Base-by-base conservation (phyloP, 805 yeast genomes). In the Yamadazyma phyllophila region DNA sequence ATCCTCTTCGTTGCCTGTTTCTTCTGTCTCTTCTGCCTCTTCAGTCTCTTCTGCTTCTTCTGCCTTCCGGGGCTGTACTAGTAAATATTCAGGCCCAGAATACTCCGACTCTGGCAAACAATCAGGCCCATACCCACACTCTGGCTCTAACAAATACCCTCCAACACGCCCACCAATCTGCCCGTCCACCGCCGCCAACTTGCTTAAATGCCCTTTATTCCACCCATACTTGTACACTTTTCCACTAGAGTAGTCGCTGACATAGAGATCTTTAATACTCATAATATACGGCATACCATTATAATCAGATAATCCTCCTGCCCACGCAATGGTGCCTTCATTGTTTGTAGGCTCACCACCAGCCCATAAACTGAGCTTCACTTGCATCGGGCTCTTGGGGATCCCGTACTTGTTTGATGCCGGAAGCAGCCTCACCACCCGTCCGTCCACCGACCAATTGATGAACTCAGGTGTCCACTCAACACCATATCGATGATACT, bases 271-370 rank as follows among this genome's bases (percentile, higher is more conserved):
- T 14, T 46, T 55, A 5, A 65, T 60, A 32, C 45, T 41, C 74
- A 69, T 69, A 8, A 50, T 36, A 38, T 61, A 67, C 1, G 76
- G 76, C 17, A 58, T 48, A 14, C 59, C 48, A 2, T 26, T 26
- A 48, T 62, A 71, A 44, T 63, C 59, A 9, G 74, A 62, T 13
- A 39, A 24, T 0, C 74, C 76, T 0, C 75, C 75, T 2, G 73
- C 67, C 76, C 75, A 71, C 33, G 50, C 44, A 13, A 69, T 60
- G 3, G 76, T 71, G 6, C 75, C 76, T 15, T 49, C 50, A 8
- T 46, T 53, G 39, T 68, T 69, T 7, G 39, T 42, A 9, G 52
- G 54, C 42, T 69, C 75, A 0, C 76, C 74, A 2, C 76, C 76
- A 1, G 67, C 71, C 76, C 76, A 71, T 17, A 69, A 48, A 48